phyloP scores from a whole-genome alignment of 345 rosid genomes.

The Psidium friedrichsthalianum region DNA sequence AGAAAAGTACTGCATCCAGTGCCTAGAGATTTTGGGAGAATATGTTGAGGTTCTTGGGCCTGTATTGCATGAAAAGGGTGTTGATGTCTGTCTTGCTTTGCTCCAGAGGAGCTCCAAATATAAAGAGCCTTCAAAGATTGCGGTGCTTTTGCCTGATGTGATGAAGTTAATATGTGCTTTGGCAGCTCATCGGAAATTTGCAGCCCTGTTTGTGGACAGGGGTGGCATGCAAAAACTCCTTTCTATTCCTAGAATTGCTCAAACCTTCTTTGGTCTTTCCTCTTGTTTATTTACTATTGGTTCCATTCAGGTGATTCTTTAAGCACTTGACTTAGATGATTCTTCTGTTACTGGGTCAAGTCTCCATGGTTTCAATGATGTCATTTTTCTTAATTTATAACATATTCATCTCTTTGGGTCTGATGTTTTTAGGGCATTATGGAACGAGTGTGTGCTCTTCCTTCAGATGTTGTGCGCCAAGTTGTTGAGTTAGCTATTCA shows the following conservation, averaged over 20 bases:
- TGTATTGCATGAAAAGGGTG: conserved; percentile 94
- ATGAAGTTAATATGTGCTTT: conserved; percentile 97
- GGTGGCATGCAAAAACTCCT: conserved; percentile 94
- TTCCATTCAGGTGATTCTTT: conserved; percentile 68
- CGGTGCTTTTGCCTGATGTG: conserved; percentile 71
- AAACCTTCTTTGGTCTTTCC: conserved; percentile 80
- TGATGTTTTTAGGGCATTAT: conserved; percentile 62
- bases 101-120: conserved; percentile 51
- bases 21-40: conserved; percentile 87
- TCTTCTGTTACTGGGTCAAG: neutral
- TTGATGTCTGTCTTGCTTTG: conserved; percentile 80
- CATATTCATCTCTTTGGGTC: conserved; percentile 2
- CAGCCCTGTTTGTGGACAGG: conserved; percentile 94
- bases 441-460: conserved; percentile 98
- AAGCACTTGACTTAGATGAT: neutral
- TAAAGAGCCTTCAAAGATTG: conserved; percentile 31
- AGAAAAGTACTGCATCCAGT: conserved; percentile 89
- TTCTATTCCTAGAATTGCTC: conserved; percentile 62
- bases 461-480: conserved; percentile 61
- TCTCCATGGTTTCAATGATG: neutral
- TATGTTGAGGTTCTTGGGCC: conserved; percentile 98
- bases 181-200: conserved; percentile 97
- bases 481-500: conserved; percentile 85
- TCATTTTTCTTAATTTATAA: neutral
- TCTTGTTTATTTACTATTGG: conserved; percentile 88